These are phyloP conservation scores for Eucalyptus fibrosa DNA, from an alignment of 345 rosid genomes.

Conservation along the genomic window DNA sequence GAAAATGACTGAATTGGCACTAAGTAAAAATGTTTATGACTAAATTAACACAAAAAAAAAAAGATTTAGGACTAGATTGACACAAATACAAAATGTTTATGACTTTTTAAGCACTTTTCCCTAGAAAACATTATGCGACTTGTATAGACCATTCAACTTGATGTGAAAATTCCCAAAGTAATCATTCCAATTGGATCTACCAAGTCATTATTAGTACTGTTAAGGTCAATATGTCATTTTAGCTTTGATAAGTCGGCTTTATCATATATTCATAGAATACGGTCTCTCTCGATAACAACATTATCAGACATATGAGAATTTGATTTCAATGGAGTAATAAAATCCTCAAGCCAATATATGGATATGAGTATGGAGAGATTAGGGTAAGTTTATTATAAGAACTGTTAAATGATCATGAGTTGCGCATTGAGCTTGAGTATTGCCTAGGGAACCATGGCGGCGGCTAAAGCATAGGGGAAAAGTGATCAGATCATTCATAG, in stretches of 20 bases:
- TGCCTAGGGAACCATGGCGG: too few relatives aligned
- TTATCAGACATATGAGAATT: neutral
- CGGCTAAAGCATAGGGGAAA: too few relatives aligned
- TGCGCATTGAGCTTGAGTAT: too few relatives aligned
- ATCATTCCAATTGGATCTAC: neutral
- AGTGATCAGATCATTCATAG: neutral
- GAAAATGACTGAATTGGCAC: rapidly evolving
- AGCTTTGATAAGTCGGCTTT: neutral
- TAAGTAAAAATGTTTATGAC: too few relatives aligned
- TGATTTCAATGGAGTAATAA: neutral
- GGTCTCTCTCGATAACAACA: neutral
- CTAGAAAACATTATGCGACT: neutral
- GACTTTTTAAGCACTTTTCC: too few relatives aligned
- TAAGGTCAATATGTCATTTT: neutral
- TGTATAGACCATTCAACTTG: neutral
- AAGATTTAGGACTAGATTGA: too few relatives aligned
- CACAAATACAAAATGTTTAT: too few relatives aligned
- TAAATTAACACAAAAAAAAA: too few relatives aligned
- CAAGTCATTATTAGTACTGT: neutral
- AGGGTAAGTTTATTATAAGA: neutral
- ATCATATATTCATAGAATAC: neutral
- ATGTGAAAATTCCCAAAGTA: neutral
- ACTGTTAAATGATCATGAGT: too few relatives aligned
- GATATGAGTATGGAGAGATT: neutral
- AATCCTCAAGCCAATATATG: neutral